A percentile compares a stretch with the other conserved stretches of the same genome.
phyloP scores from a whole-genome alignment of 2,329 filamentous ascomycete species.

The Bertia moriformis region DNA sequence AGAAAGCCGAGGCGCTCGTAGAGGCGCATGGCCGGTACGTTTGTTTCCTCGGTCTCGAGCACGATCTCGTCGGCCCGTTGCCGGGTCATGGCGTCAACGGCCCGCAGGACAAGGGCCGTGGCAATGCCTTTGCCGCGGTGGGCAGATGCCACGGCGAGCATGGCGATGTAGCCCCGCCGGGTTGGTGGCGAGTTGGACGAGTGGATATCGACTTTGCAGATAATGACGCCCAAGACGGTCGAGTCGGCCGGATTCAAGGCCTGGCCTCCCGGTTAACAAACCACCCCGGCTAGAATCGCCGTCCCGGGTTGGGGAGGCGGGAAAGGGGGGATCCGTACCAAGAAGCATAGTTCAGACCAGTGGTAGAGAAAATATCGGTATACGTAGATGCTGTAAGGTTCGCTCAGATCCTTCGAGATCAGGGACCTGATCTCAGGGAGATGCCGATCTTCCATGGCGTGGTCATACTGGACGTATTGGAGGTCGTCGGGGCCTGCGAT shows the following conservation, averaged over 20 bases:
- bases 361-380: constrained; percentile 98
- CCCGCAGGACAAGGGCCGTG: constrained; percentile 70
- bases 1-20: constrained; percentile 90
- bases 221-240: constrained; percentile 72
- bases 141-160: constrained; percentile 77
- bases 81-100: constrained; percentile 79
- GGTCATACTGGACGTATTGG: constrained; percentile 46
- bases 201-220: constrained; percentile 85
- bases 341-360: constrained; percentile 94
- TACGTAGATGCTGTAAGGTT: constrained; percentile 98
- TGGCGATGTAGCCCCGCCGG: constrained; percentile 87
- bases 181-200: constrained; percentile 39
- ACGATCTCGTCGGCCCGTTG: constrained; percentile 84
- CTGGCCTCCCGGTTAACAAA: too few relatives aligned
- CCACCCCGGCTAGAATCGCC: too few relatives aligned
- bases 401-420: constrained; percentile 91
- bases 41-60: constrained; percentile 89
- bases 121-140: constrained; percentile 78
- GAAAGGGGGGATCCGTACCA: constrained; percentile 46
- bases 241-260: constrained; percentile 42
- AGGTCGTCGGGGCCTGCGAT: constrained; percentile 26
- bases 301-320: not conserved
- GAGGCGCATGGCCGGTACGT: constrained; percentile 74
- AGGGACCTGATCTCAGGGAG: constrained; percentile 78
- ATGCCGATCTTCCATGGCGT: constrained; percentile 45